phyloP scores from a whole-genome alignment of 495 filamentous ascomycete genomes.

The Sordaria brevicollis region DNA sequence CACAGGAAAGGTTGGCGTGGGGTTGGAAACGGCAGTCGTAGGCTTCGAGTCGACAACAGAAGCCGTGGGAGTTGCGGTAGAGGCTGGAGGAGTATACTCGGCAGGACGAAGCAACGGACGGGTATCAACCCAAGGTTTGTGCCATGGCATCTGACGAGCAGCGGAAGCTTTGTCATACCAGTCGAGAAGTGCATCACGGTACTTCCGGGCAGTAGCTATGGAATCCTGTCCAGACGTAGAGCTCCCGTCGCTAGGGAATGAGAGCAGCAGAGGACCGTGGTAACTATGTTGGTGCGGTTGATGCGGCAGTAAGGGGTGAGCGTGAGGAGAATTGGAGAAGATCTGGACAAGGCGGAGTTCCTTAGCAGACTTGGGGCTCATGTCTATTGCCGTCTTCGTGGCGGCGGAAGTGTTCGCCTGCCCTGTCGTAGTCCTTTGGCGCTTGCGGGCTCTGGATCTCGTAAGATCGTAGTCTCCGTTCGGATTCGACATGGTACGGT shows the following conservation, averaged over 20 bases:
- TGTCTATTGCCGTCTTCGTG: background rate
- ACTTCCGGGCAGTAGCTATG: constrained; percentile 2
- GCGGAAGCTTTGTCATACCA: constrained; percentile 29
- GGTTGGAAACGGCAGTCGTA: background rate
- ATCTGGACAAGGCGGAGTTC: background rate
- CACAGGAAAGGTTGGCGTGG: background rate
- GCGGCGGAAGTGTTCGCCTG: background rate
- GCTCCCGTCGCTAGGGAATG: background rate
- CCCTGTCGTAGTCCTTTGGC: background rate
- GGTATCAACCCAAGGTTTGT: constrained; percentile 30
- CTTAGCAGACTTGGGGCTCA: background rate
- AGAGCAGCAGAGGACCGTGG: constrained; percentile 32
- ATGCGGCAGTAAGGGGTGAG: background rate
- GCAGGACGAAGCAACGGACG: constrained; percentile 1
- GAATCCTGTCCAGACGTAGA: background rate
- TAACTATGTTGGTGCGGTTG: constrained; percentile 21
- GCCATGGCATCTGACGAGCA: constrained; percentile 36
- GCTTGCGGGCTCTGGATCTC: background rate
- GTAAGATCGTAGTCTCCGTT: background rate
- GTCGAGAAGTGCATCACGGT: constrained; percentile 20
- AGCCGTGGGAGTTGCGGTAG: background rate
- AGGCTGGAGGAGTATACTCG: no score
- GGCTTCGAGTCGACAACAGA: background rate
- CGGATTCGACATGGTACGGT: background rate
- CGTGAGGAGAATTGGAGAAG: background rate